These are phyloP conservation scores for Podaxis rugospora DNA, from an alignment of 768 basidiomycete species.

Conservation along the genomic window DNA sequence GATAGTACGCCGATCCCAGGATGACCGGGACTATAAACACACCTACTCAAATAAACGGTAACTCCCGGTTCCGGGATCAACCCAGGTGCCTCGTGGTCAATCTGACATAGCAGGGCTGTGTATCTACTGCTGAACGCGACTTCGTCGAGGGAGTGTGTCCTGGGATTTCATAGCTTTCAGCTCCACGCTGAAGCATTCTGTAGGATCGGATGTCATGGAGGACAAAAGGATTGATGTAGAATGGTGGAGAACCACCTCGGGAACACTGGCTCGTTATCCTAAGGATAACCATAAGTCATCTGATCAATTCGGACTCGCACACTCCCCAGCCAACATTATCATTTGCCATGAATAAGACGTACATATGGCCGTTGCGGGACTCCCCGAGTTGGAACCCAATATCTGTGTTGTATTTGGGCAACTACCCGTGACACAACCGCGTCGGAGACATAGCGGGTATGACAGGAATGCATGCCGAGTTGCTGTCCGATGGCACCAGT, in stretches of 20 bases:
- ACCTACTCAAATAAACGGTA: neutral
- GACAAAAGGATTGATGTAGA: neutral
- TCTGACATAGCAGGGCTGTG: neutral
- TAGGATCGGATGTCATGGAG: neutral
- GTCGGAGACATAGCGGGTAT: neutral
- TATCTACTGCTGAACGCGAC: neutral
- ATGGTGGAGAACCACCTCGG: neutral
- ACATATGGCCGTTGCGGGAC: too few species aligned
- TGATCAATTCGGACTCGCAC: neutral
- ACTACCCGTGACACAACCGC: neutral
- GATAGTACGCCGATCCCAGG: slow-evolving; percentile 3
- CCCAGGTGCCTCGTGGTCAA: slow-evolving; percentile 2
- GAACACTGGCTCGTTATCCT: neutral
- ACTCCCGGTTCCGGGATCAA: neutral
- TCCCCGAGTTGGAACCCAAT: too few species aligned
- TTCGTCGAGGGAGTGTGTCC: neutral
- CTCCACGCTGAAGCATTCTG: neutral
- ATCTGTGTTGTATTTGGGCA: too few species aligned
- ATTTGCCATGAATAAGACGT: too few species aligned
- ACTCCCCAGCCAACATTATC: neutral
- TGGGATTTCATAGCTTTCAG: neutral
- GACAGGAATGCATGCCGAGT: neutral
- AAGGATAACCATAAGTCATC: neutral
- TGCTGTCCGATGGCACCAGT: neutral
- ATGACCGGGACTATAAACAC: neutral